These are phyloP conservation scores for Leccinum laetum DNA, from an alignment of 1,284 basidiomycete species.

Conservation along the genomic window DNA sequence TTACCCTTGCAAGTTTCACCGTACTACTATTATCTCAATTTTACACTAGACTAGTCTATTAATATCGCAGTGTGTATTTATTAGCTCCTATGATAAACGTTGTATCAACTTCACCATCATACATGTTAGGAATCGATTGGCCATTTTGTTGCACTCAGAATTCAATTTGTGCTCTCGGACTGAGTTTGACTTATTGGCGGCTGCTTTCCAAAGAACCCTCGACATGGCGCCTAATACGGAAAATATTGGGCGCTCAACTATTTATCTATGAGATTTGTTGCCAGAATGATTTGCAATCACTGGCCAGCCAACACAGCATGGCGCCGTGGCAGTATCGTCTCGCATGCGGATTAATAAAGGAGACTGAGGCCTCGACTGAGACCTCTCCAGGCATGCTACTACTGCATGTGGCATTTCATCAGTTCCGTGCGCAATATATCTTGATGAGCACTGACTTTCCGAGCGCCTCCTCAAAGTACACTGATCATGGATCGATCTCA, in stretches of 20 bases:
- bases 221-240: slow-evolving; percentile 6
- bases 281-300: not conserved
- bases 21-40: not conserved
- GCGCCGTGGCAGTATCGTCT: slow-evolving; percentile 5
- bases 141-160: not conserved
- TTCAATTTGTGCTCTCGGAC: not conserved
- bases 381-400: not conserved
- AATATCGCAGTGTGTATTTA: not conserved
- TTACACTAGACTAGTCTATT: not conserved
- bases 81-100: not conserved
- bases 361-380: not conserved
- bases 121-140: not conserved
- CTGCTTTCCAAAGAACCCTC: not conserved
- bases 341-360: not conserved
- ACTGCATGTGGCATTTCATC: not conserved
- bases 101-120: not conserved
- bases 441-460: not conserved
- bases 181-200: not conserved
- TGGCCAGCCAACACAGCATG: slow-evolving; percentile 6
- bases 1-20: not conserved
- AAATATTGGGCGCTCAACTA: not conserved
- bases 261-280: not conserved
- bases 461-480: too few species aligned
- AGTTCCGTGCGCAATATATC: not conserved
- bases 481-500: too few species aligned